Percentiles rank a stretch among this genome's conserved stretches.
Conservation (phyloP, 352 stramenopile species). For the Phytophthora citricola region DNA sequence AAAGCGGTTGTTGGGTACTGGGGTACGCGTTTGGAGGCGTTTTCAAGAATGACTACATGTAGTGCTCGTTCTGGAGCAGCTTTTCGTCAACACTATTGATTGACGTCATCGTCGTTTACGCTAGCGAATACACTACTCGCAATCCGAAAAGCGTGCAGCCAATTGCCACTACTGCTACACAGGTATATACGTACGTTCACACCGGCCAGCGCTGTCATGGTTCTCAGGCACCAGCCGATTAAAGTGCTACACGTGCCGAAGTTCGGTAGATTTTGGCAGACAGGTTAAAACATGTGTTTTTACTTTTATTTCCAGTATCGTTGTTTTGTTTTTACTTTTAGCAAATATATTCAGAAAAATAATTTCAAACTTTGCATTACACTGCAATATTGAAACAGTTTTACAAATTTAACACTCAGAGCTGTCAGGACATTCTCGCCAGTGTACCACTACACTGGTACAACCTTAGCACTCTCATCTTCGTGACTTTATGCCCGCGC, state of each 20-base stretch:
- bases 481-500: not conserved
- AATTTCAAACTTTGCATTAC: too few species aligned
- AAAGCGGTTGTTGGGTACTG: not conserved
- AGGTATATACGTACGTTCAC: not conserved
- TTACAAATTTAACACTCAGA: too few species aligned
- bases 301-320: too few species aligned
- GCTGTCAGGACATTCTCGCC: too few species aligned
- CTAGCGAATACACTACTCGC: not conserved
- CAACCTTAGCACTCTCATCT: not conserved
- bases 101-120: slow-evolving; percentile 17
- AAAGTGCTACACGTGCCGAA: too few species aligned
- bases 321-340: too few species aligned
- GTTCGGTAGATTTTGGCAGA: too few species aligned
- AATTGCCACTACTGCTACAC: not conserved
- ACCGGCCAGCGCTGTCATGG: not conserved
- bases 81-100: slow-evolving; percentile 13
- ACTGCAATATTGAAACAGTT: too few species aligned
- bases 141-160: slow-evolving; percentile 1
- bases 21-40: not conserved
- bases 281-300: too few species aligned
- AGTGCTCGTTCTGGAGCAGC: not conserved
- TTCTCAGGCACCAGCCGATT: not conserved
- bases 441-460: too few species aligned
- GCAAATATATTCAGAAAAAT: too few species aligned
- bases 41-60: slow-evolving; percentile 24